Base-by-base conservation (phyloP, 805 yeast genomes). In the Hanseniaspora vineae region DNA sequence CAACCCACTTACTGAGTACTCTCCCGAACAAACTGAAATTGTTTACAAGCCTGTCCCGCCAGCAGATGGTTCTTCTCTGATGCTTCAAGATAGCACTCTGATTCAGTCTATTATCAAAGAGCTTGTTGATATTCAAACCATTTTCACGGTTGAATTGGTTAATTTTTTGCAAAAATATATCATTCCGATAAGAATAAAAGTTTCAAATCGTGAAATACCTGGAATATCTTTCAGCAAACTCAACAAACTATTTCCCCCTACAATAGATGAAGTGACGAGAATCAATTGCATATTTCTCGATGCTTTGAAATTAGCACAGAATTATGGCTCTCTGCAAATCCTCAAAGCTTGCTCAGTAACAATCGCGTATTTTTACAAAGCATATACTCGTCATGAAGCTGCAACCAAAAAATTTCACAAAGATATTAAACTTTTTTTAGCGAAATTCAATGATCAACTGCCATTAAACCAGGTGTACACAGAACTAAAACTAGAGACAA, bases 321-420 rank as follows among this genome's bases (percentile, higher is more conserved):
- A 80, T 0, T 77, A 63, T 58, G 96, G 96, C 2, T 75, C 82
- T 45, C 72, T 74, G 46, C 97, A 90, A 62, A 70, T 86, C 2
- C 63, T 90, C 50, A 80, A 77, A 51, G 95, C 90, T 0, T 76
- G 94, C 58, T 92, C 88, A 3, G 73, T 78, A 46, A 80, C 92
- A 0, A 72, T 90, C 14, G 96, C 97, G 0, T 87, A 86, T 61
- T 90, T 88, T 61, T 90, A 85, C 66, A 85, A 88, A 58, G 95
- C 97, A 0, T 85, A 84, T 55, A 85, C 88, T 71, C 72, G 97
- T 49, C 97, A 90, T 63, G 95, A 89, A 63, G 96, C 96, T 9
- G 96, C 95, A 17, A 76, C 92, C 11, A 80, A 78, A 53, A 71
- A 73, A 46, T 86, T 86, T 54, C 66, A 72, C 15, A 54, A 65